Evolutionary conservation across 805 yeast species (phyloP).

Genomic region (Clavispora asparagi): DNA sequence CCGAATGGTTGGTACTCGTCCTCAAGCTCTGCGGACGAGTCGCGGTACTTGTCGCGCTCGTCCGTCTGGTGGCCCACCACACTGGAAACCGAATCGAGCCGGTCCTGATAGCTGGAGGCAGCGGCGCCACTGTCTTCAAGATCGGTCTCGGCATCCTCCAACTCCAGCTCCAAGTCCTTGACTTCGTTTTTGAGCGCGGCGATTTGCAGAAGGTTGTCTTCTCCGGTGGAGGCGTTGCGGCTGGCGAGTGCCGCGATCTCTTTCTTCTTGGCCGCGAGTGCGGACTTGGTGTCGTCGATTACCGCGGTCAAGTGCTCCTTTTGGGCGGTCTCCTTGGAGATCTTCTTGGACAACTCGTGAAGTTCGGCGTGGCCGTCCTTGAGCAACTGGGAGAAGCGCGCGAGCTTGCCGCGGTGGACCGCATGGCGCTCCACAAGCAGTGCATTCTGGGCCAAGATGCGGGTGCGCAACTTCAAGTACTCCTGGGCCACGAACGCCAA

Average conservation of each 20-base stretch:
- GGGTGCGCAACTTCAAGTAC: constrained; percentile 48
- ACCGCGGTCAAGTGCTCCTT: constrained; percentile 3
- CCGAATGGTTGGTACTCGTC: constrained; percentile 24
- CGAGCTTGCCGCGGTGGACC: constrained; percentile 6
- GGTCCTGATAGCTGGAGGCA: neutral
- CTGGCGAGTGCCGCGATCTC: constrained; percentile 1
- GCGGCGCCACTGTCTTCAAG: constrained; percentile 3
- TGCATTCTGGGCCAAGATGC: constrained; percentile 18
- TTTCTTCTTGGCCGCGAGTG: constrained; percentile 7
- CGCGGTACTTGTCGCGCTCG: constrained; percentile 9
- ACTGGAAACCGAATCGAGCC: neutral
- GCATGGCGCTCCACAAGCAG: constrained; percentile 12
- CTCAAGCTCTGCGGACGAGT: constrained; percentile 10
- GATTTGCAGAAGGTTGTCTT: neutral
- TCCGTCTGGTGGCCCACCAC: constrained; percentile 5
- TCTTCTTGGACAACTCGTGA: constrained; percentile 5
- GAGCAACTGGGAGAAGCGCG: constrained; percentile 7
- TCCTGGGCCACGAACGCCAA: constrained; percentile 55
- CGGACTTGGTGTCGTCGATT: constrained; percentile 1
- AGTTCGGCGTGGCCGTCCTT: constrained; percentile 5
- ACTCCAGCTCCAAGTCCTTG: constrained; percentile 6
- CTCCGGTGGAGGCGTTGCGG: neutral
- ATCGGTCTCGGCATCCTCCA: constrained; percentile 2
- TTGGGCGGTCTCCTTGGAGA: constrained; percentile 9
- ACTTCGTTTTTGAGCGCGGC: constrained; percentile 3